Evolutionary conservation across 176 grass and related monocot genomes (phyloP).

Genomic region (Hsuehochloa calcarea): DNA sequence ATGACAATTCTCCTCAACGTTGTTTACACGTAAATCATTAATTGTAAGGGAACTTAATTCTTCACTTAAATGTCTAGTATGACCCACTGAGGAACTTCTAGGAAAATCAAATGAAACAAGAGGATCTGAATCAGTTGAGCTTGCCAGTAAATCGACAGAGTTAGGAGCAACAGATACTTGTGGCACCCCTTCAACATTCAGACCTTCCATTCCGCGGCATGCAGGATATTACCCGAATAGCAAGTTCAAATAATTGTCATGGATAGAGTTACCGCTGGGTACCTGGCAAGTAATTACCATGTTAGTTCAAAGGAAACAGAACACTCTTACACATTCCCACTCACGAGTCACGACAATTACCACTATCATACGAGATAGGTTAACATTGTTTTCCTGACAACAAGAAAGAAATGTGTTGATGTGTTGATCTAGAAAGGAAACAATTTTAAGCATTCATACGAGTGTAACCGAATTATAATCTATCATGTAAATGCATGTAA

Average conservation of each 20-base stretch:
- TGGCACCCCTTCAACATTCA: slow-evolving; percentile 10
- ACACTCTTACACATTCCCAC: background rate
- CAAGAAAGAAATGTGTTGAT: background rate
- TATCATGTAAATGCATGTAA: background rate
- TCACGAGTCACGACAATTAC: background rate
- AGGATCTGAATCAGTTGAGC: slow-evolving; percentile 24
- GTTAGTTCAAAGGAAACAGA: background rate
- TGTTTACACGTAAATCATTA: slow-evolving; percentile 33
- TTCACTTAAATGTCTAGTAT: slow-evolving; percentile 44
- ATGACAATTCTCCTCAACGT: slow-evolving; percentile 5
- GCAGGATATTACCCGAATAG: background rate
- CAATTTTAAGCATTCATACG: background rate
- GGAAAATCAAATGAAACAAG: slow-evolving; percentile 7
- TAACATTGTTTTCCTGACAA: background rate
- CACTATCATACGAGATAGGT: background rate
- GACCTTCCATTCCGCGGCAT: slow-evolving; percentile 43
- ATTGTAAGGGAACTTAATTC: slow-evolving; percentile 43
- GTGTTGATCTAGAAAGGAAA: background rate
- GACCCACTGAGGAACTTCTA: background rate
- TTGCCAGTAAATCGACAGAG: background rate
- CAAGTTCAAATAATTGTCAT: slow-evolving; percentile 14
- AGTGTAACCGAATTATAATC: background rate
- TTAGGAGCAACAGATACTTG: background rate
- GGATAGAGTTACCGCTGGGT: background rate
- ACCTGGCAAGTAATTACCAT: slow-evolving; percentile 22